Conservation (phyloP, 139 green algal species). For the Limnomonas spitsbergensis region DNA sequence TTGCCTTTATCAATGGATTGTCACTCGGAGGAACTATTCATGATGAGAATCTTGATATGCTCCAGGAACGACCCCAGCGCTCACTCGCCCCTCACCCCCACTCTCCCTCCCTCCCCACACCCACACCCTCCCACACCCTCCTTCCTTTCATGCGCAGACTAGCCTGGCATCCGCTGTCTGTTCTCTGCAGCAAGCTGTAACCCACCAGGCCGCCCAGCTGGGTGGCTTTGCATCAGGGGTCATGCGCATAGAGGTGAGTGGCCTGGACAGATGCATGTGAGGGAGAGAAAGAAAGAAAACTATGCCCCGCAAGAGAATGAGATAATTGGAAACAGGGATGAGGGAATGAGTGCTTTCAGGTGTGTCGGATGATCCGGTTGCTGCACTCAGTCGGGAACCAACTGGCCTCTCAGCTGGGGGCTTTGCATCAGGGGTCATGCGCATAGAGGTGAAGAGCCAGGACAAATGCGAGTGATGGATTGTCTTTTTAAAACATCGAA, state of each 20-base stretch:
- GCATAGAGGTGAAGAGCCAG: no score
- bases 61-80: no score
- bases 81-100: no score
- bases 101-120: not conserved
- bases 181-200: not conserved
- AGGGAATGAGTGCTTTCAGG: not conserved
- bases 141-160: not conserved
- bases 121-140: not conserved
- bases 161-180: not conserved
- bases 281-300: no score
- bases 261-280: no score
- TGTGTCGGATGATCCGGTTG: not conserved
- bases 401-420: not conserved
- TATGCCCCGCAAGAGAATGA: no score
- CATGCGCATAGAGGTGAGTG: conserved; percentile 27
- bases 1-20: no score
- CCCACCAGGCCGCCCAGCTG: not conserved
- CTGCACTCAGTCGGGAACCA: not conserved
- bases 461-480: no score
- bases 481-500: no score
- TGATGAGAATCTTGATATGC: no score
- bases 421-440: not conserved
- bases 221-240: conserved; percentile 22
- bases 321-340: no score
- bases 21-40: no score